phyloP scores from a whole-genome alignment of 129 eudicot genomes.

The Ambrosia trifida region DNA sequence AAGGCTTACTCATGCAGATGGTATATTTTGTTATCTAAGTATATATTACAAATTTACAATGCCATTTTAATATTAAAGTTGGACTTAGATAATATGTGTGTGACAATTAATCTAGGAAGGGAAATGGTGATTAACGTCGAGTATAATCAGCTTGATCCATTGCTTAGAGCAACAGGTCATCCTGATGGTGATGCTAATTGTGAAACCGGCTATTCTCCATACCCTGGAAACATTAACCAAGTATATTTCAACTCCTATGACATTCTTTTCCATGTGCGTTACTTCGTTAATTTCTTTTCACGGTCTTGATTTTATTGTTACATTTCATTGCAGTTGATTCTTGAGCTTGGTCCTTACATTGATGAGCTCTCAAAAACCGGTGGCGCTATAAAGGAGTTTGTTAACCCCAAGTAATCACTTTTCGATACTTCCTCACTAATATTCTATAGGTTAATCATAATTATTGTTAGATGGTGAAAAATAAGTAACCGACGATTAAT shows the following conservation, averaged over 20 bases:
- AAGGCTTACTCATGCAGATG: conserved; percentile 89
- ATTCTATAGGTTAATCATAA: background rate
- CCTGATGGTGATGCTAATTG: conserved; percentile 92
- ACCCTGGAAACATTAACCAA: conserved; percentile 97
- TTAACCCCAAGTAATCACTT: conserved; percentile 77
- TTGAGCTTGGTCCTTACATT: conserved; percentile 84
- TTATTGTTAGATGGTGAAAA: background rate
- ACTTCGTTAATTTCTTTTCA: conserved; percentile 4
- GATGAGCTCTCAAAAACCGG: conserved; percentile 89
- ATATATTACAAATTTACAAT: background rate
- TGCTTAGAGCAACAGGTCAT: conserved; percentile 88
- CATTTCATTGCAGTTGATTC: conserved; percentile 62
- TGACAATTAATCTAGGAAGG: conserved; percentile 58
- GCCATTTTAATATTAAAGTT: background rate
- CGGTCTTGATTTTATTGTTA: conserved; percentile 10
- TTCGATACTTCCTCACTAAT: background rate
- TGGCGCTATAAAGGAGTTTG: conserved; percentile 93
- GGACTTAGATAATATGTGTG: background rate
- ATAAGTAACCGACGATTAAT: background rate
- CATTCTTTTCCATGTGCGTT: background rate
- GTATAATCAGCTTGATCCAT: conserved; percentile 98
- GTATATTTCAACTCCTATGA: conserved; percentile 23
- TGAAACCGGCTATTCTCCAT: conserved; percentile 95
- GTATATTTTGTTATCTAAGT: conserved; percentile 38
- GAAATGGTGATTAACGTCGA: conserved; percentile 98